These are phyloP conservation scores for Neocatenulostroma microsporum DNA, from an alignment of 2,329 filamentous ascomycete genomes.

Conservation along the genomic window DNA sequence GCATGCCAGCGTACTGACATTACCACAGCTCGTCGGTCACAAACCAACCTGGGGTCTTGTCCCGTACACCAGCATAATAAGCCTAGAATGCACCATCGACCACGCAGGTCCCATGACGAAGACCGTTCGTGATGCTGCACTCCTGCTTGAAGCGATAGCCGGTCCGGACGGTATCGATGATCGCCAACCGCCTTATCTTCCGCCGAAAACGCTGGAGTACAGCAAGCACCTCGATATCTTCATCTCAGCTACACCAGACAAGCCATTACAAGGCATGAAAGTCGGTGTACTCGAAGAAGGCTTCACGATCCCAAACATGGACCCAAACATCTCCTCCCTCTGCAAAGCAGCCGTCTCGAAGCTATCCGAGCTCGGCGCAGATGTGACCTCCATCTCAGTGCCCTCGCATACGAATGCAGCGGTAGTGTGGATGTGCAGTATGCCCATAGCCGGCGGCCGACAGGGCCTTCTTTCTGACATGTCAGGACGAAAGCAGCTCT, in stretches of 20 bases:
- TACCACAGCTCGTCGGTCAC: slow-evolving; percentile 20
- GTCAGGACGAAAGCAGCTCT: slow-evolving; percentile 13
- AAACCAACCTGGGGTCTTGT: slow-evolving; percentile 46
- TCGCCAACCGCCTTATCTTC: slow-evolving; percentile 15
- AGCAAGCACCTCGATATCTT: slow-evolving; percentile 26
- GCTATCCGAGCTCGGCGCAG: slow-evolving; percentile 35
- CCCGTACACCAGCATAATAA: slow-evolving; percentile 43
- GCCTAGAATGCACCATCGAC: slow-evolving; percentile 37
- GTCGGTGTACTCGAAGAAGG: slow-evolving; percentile 41
- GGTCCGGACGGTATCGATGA: slow-evolving; percentile 45
- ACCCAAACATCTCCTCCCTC: slow-evolving; percentile 29
- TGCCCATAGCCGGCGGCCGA: slow-evolving; percentile 9
- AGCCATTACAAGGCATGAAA: slow-evolving; percentile 26
- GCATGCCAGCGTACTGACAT: not conserved
- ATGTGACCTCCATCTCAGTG: slow-evolving; percentile 36
- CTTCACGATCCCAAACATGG: slow-evolving; percentile 31
- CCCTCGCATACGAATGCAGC: slow-evolving; percentile 40
- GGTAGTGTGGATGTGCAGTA: slow-evolving; percentile 35
- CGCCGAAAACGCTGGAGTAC: slow-evolving; percentile 20
- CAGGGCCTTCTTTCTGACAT: slow-evolving; percentile 9
- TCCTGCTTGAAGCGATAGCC: slow-evolving; percentile 39
- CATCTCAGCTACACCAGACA: slow-evolving; percentile 4
- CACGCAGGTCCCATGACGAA: slow-evolving; percentile 41
- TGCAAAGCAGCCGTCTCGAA: slow-evolving; percentile 30
- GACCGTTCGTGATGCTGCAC: slow-evolving; percentile 37